Evolutionary conservation across 306 rosid species (phyloP).

Genomic region (Gastrolobium bilobum): DNA sequence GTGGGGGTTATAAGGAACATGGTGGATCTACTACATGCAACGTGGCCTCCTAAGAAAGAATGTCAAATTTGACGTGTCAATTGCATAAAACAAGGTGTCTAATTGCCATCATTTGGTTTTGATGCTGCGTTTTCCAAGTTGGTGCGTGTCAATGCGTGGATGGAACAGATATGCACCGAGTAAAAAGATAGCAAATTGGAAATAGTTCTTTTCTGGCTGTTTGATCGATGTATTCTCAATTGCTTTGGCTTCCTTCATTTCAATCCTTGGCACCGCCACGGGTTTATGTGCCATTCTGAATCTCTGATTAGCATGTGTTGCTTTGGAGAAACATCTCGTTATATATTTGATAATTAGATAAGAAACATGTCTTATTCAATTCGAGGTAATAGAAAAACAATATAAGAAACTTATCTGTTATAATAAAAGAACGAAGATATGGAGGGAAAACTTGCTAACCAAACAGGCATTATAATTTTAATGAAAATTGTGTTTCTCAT

Average conservation of each 20-base stretch:
- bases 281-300: no score
- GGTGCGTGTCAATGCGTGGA: slow-evolving; percentile 41
- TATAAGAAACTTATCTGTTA: no score
- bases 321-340: no score
- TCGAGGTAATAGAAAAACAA: no score
- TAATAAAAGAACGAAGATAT: no score
- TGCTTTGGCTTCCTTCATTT: slow-evolving; percentile 12
- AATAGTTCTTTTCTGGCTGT: slow-evolving; percentile 8
- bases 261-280: slow-evolving; percentile 33
- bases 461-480: no score
- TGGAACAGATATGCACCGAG: slow-evolving; percentile 45
- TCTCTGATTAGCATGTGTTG: no score
- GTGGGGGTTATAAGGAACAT: slow-evolving; percentile 27
- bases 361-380: no score
- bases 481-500: no score
- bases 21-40: slow-evolving; percentile 35
- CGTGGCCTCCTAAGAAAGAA: slow-evolving; percentile 48
- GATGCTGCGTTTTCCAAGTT: not conserved
- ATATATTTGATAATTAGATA: no score
- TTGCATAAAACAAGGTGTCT: slow-evolving; percentile 30
- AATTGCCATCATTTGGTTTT: not conserved
- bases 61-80: slow-evolving; percentile 49
- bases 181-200: not conserved
- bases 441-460: no score
- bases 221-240: not conserved